Conservation (phyloP, 2,329 filamentous ascomycete species). For the Venturia aucupariae region DNA sequence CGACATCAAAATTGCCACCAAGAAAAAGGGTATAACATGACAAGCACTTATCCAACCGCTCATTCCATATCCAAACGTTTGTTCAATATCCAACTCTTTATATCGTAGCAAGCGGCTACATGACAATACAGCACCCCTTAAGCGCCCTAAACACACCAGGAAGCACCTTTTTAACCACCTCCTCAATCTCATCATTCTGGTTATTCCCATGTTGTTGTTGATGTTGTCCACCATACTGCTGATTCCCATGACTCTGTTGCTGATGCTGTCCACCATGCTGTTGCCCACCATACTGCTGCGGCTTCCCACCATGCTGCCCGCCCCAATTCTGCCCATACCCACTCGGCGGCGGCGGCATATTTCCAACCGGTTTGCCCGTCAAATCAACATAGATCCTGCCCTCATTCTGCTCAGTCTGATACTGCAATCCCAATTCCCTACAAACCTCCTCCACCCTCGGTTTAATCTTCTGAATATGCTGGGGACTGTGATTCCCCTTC, state of each 20-base stretch:
- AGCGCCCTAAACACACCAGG: conserved; percentile 54
- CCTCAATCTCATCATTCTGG: conserved; percentile 46
- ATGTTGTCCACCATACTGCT: conserved; percentile 31
- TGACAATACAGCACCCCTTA: conserved; percentile 63
- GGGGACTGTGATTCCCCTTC: conserved; percentile 78
- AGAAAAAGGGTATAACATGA: neutral
- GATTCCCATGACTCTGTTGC: conserved; percentile 32
- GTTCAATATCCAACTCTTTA: neutral
- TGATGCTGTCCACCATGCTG: conserved; percentile 34
- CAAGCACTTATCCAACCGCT: neutral
- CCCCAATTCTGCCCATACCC: conserved; percentile 29
- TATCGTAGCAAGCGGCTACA: conserved; percentile 39
- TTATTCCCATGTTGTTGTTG: conserved; percentile 23
- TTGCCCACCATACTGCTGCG: conserved; percentile 31
- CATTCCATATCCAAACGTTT: neutral
- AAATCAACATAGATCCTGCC: conserved; percentile 85
- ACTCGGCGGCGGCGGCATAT: conserved; percentile 32
- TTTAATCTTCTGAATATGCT: conserved; percentile 87
- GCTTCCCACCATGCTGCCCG: conserved; percentile 26
- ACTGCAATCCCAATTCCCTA: conserved; percentile 71
- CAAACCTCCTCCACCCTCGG: conserved; percentile 88
- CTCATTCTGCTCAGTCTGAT: conserved; percentile 77
- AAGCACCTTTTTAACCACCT: conserved; percentile 52
- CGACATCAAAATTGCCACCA: neutral
- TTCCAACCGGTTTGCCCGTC: conserved; percentile 55